Conservation (phyloP, 2,329 filamentous ascomycete species). For the Cladosporium velox region DNA sequence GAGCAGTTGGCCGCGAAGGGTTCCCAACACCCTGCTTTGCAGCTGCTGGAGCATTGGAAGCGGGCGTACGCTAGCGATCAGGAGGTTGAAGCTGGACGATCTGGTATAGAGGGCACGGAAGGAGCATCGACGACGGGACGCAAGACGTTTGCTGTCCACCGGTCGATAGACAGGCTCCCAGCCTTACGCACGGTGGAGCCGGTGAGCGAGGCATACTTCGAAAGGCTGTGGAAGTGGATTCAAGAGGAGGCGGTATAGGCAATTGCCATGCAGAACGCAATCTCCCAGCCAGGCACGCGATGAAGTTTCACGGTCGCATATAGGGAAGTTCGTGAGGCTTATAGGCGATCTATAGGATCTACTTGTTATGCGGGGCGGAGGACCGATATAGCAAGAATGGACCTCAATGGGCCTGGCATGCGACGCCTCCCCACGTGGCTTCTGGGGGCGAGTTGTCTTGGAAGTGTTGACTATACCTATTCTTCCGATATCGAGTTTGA, state of each 20-base stretch:
- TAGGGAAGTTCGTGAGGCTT: conserved; percentile 13
- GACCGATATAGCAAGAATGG: conserved; percentile 8
- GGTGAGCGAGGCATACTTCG: conserved; percentile 47
- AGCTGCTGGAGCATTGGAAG: conserved; percentile 55
- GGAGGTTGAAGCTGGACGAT: conserved; percentile 10
- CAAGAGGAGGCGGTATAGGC: conserved; percentile 26
- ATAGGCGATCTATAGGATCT: conserved; percentile 17
- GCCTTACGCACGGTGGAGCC: conserved; percentile 42
- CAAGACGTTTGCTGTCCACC: conserved; percentile 39
- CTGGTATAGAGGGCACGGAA: conserved; percentile 17
- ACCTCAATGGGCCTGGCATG: background rate
- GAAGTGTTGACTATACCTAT: conserved; percentile 6
- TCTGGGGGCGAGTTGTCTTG: conserved; percentile 17
- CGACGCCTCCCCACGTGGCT: conserved; percentile 15
- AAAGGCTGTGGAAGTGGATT: conserved; percentile 48
- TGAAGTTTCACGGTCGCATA: conserved; percentile 21
- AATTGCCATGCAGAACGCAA: conserved; percentile 20
- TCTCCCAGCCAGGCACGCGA: conserved; percentile 18
- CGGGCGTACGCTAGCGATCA: conserved; percentile 38
- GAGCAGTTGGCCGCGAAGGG: conserved; percentile 30
- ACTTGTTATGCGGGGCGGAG: conserved; percentile 13
- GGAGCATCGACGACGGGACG: conserved; percentile 18
- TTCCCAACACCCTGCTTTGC: conserved; percentile 47
- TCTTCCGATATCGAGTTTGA: background rate
- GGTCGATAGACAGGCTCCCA: conserved; percentile 39